A percentile compares a stretch with the other conserved stretches of the same genome.
Conservation (phyloP, 2,329 filamentous ascomycete genomes). For the Coniochaeta ligniaria region DNA sequence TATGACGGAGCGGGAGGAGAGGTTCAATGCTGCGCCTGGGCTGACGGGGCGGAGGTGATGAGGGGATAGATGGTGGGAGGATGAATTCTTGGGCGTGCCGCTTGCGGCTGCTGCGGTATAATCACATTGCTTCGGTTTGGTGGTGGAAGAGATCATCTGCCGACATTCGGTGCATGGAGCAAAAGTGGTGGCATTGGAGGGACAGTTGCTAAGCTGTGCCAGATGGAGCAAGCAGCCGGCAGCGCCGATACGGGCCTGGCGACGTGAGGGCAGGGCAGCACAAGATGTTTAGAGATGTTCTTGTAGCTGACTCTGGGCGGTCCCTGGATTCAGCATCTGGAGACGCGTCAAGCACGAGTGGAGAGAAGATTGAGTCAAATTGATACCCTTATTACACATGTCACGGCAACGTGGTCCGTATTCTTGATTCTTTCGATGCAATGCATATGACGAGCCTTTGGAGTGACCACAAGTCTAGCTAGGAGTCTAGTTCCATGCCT, state of each 20-base stretch:
- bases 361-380: not conserved
- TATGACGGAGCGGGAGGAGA: slow-evolving; percentile 94
- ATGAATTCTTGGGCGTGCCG: not conserved
- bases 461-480: not conserved
- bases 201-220: not conserved
- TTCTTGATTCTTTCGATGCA: not conserved
- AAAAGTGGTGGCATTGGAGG: not conserved
- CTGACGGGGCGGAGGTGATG: slow-evolving; percentile 40
- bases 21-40: slow-evolving; percentile 63
- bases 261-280: not conserved
- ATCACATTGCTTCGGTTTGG: not conserved
- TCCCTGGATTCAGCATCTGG: not conserved
- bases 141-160: not conserved
- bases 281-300: not conserved
- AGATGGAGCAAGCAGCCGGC: not conserved
- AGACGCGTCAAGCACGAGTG: no score
- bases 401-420: not conserved
- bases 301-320: not conserved
- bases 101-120: not conserved
- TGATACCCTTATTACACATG: not conserved
- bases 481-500: not conserved
- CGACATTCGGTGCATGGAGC: not conserved
- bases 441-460: not conserved
- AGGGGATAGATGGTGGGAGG: not conserved
- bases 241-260: not conserved